Base-by-base conservation (phyloP, 2,329 filamentous ascomycete genomes). In the Tolypocladium nubicola region DNA sequence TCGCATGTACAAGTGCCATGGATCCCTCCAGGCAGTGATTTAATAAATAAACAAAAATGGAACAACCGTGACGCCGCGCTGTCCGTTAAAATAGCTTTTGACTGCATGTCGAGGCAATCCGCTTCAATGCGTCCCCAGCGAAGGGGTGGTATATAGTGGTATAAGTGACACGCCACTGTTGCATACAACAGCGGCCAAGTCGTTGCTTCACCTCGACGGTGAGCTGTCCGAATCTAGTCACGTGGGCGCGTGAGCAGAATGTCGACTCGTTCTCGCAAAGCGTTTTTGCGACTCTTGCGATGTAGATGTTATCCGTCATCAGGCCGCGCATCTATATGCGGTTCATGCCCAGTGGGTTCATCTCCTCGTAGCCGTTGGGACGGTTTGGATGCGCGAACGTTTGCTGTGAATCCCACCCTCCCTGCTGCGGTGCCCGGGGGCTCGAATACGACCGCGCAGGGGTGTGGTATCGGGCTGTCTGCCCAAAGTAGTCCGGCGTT, bases 311-410 rank as follows among this genome's bases (percentile, higher is more conserved):
- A 13, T 50, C 47, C 47, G n/a, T 52, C 47, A 21, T 21, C 30
- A 33, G n/a, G 21, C 47, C 47, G 30, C 47, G 47, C 47, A 54
- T 45, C 41, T 62, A 80, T 73, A 82, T 76, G 64, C 75, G 74
- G 67, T 84, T 82, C 79, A 83, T 81, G 56, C 74, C 77, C 26
- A 83, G 69, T 3, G 80, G 80, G 63, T 83, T 80, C 68, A 80
- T 76, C 56, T 74, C 71, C 53, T 75, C 73, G 50, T 72, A 62
- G 38, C 65, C 59, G 41, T 59, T 61, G 62, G 65, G 64, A 52
- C 54, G 67, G 40, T 57, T 60, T 62, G 65, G 64, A 50, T 54
- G 67, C 47, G 71, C 70, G 60, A 75, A 76, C 2, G 71, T 73
- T 43, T 75, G 67, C 59, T 69, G 69, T 45, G 72, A 66, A 41